phyloP scores from a whole-genome alignment of 441 rosid genomes.

The Gossypium schwendimanii region DNA sequence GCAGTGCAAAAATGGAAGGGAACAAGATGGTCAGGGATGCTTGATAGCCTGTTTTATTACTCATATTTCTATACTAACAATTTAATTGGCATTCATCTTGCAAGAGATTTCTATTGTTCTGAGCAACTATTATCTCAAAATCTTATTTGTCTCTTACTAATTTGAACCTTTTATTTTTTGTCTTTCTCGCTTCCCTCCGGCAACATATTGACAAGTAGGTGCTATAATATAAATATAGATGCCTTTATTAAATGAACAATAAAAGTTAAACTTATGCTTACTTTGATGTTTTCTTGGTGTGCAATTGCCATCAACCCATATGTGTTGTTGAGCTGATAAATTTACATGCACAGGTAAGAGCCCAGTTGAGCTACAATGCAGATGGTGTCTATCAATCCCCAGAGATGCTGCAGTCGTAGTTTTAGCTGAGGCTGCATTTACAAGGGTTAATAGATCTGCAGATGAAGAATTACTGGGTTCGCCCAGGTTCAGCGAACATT shows the following conservation, averaged over 20 bases:
- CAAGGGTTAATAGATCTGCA: conserved; percentile 49
- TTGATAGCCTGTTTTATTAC: not conserved
- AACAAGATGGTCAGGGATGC: not conserved
- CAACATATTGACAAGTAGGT: not conserved
- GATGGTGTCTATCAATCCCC: not conserved
- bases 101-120: not conserved
- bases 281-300: conserved; percentile 12
- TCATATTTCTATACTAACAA: not conserved
- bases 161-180: not conserved
- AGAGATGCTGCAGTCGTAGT: conserved; percentile 1
- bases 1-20: not conserved
- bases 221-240: not conserved
- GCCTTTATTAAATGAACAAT: not conserved
- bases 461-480: conserved; percentile 28
- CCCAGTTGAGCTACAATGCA: conserved; percentile 2
- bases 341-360: conserved; percentile 14
- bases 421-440: conserved; percentile 33
- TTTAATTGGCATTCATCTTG: not conserved
- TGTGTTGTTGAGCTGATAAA: not conserved
- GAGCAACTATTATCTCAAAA: not conserved
- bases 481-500: conserved; percentile 12
- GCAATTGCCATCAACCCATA: conserved; percentile 6
- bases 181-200: not conserved
- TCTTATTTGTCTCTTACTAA: not conserved
- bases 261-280: conserved; percentile 17